Evolutionary conservation across 768 basidiomycete species (phyloP).

Genomic region (Russula dissimulans): DNA sequence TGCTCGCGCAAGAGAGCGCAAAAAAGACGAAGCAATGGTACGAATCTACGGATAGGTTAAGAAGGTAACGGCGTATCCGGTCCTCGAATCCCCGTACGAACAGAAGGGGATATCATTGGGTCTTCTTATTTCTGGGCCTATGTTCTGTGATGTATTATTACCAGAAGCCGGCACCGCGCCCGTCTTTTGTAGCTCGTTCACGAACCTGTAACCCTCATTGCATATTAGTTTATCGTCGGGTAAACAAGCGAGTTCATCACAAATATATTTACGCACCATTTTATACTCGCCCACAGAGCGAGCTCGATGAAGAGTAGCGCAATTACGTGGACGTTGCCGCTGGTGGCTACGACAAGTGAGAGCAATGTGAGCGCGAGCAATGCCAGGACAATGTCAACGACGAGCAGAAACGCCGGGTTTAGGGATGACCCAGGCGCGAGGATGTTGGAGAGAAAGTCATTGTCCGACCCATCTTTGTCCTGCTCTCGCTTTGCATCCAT

Average conservation of each 20-base stretch:
- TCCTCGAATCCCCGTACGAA: neutral
- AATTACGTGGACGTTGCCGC: slow-evolving; percentile 59
- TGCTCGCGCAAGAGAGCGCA: slow-evolving; percentile 74
- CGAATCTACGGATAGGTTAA: slow-evolving; percentile 54
- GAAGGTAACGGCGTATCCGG: slow-evolving; percentile 28
- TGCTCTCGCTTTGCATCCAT: neutral
- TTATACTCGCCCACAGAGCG: slow-evolving; percentile 68
- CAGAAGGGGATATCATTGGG: neutral
- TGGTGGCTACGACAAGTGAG: slow-evolving; percentile 48
- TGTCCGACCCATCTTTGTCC: neutral
- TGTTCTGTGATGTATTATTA: neutral
- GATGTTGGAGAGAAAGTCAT: slow-evolving; percentile 43
- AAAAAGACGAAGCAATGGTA: slow-evolving; percentile 77
- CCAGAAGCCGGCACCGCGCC: neutral
- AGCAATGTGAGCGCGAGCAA: slow-evolving; percentile 51
- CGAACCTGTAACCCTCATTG: slow-evolving; percentile 39
- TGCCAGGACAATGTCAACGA: slow-evolving; percentile 53
- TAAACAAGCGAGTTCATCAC: neutral
- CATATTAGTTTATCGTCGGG: neutral
- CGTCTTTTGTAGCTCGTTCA: slow-evolving; percentile 41
- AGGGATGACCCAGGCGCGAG: slow-evolving; percentile 69
- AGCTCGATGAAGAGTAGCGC: slow-evolving; percentile 56
- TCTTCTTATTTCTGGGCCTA: slow-evolving; percentile 12
- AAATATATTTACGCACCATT: slow-evolving; percentile 45
- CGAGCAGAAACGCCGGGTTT: slow-evolving; percentile 56